Conservation (phyloP, 2,329 filamentous ascomycete genomes). For the Aspergillus pseudoterreus region DNA sequence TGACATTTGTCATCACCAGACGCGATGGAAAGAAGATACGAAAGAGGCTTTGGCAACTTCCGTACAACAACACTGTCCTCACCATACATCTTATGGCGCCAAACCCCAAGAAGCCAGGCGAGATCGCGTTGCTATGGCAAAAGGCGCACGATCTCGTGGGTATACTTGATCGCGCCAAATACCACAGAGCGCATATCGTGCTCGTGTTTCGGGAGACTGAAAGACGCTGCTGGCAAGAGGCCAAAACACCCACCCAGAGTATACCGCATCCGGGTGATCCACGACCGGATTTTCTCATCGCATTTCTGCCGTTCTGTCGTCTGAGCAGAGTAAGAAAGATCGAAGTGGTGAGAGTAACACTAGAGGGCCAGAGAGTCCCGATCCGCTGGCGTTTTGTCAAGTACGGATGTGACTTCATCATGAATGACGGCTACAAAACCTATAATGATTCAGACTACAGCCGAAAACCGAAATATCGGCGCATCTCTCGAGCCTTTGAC, state of each 20-base stretch:
- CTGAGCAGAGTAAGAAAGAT: not conserved
- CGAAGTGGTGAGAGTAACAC: not conserved
- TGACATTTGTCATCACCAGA: not conserved
- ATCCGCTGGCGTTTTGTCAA: not conserved
- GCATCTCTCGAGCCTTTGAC: not conserved
- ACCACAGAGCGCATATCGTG: not conserved
- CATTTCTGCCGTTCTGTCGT: not conserved
- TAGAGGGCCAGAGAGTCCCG: not conserved
- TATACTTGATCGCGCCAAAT: not conserved
- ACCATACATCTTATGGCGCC: not conserved
- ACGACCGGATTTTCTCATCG: not conserved
- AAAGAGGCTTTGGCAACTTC: not conserved
- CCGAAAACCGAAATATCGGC: not conserved
- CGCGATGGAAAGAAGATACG: not conserved
- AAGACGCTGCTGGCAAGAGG: not conserved
- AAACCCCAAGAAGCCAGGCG: not conserved
- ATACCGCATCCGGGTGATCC: not conserved
- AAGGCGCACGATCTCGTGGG: not conserved
- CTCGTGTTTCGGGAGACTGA: not conserved
- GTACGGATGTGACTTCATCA: not conserved
- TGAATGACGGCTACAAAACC: not conserved
- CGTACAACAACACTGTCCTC: not conserved
- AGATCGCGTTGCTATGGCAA: conserved; percentile 1
- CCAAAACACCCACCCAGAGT: not conserved
- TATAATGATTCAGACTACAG: not conserved